Base-by-base conservation (phyloP, 331 rosid genomes). In the Rosa hybrid region DNA sequence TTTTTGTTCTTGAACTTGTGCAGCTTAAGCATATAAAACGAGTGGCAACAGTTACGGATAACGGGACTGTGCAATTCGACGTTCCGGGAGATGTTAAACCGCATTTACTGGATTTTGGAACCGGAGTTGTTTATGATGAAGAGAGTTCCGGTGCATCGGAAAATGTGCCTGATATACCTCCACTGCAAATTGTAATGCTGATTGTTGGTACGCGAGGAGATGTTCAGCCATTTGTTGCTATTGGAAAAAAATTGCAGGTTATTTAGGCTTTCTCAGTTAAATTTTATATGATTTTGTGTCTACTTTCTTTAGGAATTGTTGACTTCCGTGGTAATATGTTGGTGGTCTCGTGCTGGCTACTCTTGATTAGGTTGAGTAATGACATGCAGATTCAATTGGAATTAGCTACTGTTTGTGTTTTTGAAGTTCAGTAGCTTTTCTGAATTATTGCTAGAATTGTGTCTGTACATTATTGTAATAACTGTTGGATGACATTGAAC, bases 181-280 rank as follows among this genome's bases (percentile, higher is more conserved):
- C 92, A 0, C 80, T 87, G 84, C 93, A 93, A 84, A 91, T 95
- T 87, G 98, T 87, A 72, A 93, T 95, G 93, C 96, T 95, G 83
- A 91, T 95, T 82, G 99, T 93, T 45, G 99, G 98, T 34, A 95
- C 98, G 44, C 86, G 90, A 69, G 98, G 99, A 84, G 99, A 95
- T 83, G 97, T 95, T 45, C 99, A 95, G 51, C 98, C 99, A 65
- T 95, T 95, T 86, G 86, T 90, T 86, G 97, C 99, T 78, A 93
- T 95, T 49, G 99, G 97, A 76, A 93, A 89, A 68, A 90, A 87
- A 76, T 89, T 95, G 80, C 97, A 95, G 98, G 97, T 95, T 64
- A 77, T 75, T 18, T 44, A 23, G 23, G 12, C 20, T 21, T 49
- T 21, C 41, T 2, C 4, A 14, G 53, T 16, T 12, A 74, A 27